These are phyloP conservation scores for Phaseolus lunatus DNA, from an alignment of 306 rosid genomes.

Conservation along the genomic window DNA sequence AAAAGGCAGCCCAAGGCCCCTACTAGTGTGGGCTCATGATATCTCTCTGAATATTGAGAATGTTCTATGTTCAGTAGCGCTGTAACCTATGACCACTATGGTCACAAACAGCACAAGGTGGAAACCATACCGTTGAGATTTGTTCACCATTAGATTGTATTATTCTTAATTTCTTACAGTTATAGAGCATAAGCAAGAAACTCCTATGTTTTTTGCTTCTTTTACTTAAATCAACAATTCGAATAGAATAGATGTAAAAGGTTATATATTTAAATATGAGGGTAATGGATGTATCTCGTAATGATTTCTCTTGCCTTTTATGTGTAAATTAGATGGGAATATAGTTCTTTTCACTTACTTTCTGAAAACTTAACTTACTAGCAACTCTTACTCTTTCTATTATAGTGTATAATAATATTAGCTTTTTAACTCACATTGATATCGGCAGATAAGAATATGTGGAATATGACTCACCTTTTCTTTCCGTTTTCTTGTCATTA, in stretches of 20 bases:
- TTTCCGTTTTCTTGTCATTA: no score
- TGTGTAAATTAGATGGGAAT: constrained; percentile 28
- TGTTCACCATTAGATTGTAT: neutral
- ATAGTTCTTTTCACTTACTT: constrained; percentile 32
- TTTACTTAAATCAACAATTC: constrained; percentile 10
- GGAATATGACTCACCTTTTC: no score
- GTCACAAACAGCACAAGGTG: neutral
- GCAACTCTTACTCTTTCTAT: constrained; percentile 22
- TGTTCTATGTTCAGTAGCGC: neutral
- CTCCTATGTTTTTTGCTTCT: constrained; percentile 3
- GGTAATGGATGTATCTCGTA: constrained; percentile 1
- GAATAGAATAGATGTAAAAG: constrained; percentile 5
- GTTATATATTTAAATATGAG: constrained; percentile 1
- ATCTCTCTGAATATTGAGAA: neutral
- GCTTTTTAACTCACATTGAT: constrained; percentile 40
- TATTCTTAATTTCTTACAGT: neutral
- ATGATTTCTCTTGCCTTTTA: constrained; percentile 18
- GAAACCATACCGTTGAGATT: neutral
- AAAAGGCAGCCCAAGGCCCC: constrained; percentile 10
- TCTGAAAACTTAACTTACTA: constrained; percentile 28
- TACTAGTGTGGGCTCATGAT: neutral
- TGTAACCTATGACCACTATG: neutral
- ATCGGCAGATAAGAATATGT: constrained; percentile 32
- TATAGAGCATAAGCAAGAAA: constrained; percentile 2
- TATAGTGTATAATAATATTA: constrained; percentile 10